A percentile compares a stretch with the other conserved stretches of the same genome.
These are phyloP conservation scores for Rheum nobile DNA, from an alignment of 148 eudicot genomes.

Conservation along the genomic window DNA sequence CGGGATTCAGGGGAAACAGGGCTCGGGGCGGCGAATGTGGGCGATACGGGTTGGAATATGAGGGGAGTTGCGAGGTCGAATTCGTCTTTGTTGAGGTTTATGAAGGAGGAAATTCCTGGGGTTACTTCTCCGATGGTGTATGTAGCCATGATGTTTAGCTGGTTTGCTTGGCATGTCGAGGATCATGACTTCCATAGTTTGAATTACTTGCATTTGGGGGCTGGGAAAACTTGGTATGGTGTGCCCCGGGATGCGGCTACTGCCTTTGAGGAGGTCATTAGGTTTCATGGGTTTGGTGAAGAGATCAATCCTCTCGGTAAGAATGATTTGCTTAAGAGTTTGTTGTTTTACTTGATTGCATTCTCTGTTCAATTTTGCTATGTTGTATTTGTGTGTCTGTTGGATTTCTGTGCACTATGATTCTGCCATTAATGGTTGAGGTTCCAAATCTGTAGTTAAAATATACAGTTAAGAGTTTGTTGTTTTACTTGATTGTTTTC, in stretches of 20 bases:
- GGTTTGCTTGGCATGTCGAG: conserved; percentile 99
- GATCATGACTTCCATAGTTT: conserved; percentile 98
- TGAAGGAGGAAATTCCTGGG: conserved; percentile 97
- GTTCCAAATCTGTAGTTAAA: too few relatives aligned
- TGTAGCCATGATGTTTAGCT: conserved; percentile 92
- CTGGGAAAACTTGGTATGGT: conserved; percentile 96
- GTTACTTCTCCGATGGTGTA: conserved; percentile 99
- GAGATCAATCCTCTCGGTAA: conserved; percentile 96
- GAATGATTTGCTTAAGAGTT: conserved; percentile 15
- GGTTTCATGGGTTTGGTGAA: conserved; percentile 84
- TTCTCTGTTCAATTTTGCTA: conserved; percentile 13
- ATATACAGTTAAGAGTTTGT: conserved; percentile 23
- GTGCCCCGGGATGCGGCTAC: conserved; percentile 80
- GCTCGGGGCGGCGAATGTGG: conserved; percentile 32
- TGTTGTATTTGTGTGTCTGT: background rate
- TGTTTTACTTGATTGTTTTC: background rate
- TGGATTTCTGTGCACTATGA: too few relatives aligned
- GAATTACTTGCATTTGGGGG: conserved; percentile 91
- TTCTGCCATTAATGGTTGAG: too few relatives aligned
- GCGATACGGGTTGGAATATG: conserved; percentile 95
- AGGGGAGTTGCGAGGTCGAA: conserved; percentile 79
- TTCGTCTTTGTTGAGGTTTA: conserved; percentile 75
- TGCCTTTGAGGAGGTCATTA: conserved; percentile 85
- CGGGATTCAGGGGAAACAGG: conserved; percentile 24
- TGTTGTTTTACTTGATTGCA: background rate